Evolutionary conservation across 1,139 yeast genomes (phyloP).

Genomic region (Debaryomyces coudertii): DNA sequence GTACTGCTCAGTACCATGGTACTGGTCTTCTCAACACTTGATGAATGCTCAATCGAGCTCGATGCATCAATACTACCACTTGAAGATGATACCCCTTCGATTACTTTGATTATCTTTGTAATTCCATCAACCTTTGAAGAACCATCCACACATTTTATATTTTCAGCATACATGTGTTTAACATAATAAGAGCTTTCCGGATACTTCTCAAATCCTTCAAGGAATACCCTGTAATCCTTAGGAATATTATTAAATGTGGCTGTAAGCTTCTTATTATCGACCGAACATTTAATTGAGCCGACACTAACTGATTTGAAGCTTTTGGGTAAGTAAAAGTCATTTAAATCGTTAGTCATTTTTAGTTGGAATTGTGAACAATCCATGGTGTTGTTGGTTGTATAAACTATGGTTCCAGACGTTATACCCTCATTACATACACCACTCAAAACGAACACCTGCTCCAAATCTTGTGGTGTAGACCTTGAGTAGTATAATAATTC

Average conservation of each 20-base stretch:
- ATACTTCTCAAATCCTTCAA: constrained; percentile 21
- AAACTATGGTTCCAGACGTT: constrained; percentile 16
- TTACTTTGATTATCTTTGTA: constrained; percentile 15
- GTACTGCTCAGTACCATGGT: background rate
- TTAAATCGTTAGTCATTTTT: constrained; percentile 18
- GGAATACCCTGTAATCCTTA: constrained; percentile 18
- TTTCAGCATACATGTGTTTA: constrained; percentile 18
- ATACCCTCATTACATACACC: constrained; percentile 22
- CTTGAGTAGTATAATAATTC: constrained; percentile 22
- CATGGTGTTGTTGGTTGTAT: constrained; percentile 18
- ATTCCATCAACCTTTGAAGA: constrained; percentile 11
- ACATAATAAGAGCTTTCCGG: constrained; percentile 12
- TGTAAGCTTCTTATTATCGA: constrained; percentile 12
- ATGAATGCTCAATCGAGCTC: background rate
- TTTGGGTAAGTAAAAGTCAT: constrained; percentile 23
- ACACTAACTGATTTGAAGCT: constrained; percentile 7
- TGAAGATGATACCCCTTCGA: constrained; percentile 15
- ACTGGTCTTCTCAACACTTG: background rate
- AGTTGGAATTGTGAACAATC: constrained; percentile 20
- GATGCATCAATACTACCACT: constrained; percentile 8
- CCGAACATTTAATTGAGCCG: constrained; percentile 13
- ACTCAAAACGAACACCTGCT: constrained; percentile 20
- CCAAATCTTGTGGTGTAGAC: constrained; percentile 20
- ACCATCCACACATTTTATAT: constrained; percentile 20
- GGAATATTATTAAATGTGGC: constrained; percentile 16